Base-by-base conservation (phyloP, 78 protist species). In the Dictyostelium intermedium region DNA sequence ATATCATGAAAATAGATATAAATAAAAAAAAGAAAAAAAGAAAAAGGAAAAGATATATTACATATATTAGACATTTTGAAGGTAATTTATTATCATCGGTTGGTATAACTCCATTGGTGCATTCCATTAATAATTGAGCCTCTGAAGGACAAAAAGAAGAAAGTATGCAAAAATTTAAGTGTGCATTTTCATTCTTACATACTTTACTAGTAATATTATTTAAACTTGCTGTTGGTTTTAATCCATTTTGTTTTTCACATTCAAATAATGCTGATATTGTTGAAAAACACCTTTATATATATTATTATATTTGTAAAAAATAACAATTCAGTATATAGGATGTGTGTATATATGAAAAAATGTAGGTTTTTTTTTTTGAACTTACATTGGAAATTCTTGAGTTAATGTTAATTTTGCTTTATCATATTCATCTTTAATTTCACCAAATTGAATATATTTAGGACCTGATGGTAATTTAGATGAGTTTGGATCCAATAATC, bases 361-460 rank as follows among this genome's bases (percentile, higher is more conserved):
- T n/a, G n/a, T n/a, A n/a, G n/a, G n/a, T 13, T 50, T 16, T 50
- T 50, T 50, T 16, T 16, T 50, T n/a, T n/a, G n/a, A 50, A 50
- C 27, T 20, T 56, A 56, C 60, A 37, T 23, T 16, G 92, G 92
- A 27, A 86, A 86, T 1, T 86, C 85, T 25, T 13, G n/a, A 18
- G 79, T 39, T 30, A 86, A 41, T 23, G 77, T 8, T 35, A 70
- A 60, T 69, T 86, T 86, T 50, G 72, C 82, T 77, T 69, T 50
- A 30, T 86, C 92, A 27, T 77, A 86, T n/a, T 86, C 84, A 60
- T 86, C 92, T 77, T 86, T 86, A 9, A 60, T 47, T 63, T 86
- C 92, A 60, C 72, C 76, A 69, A 86, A 50, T 35, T 86, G 34
- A 34, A 86, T 82, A 16, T 66, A 66, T 66, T 66, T 66, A 25